Evolutionary conservation across 2,329 filamentous ascomycete genomes (phyloP).

Genomic region (Byssothecium circinans): DNA sequence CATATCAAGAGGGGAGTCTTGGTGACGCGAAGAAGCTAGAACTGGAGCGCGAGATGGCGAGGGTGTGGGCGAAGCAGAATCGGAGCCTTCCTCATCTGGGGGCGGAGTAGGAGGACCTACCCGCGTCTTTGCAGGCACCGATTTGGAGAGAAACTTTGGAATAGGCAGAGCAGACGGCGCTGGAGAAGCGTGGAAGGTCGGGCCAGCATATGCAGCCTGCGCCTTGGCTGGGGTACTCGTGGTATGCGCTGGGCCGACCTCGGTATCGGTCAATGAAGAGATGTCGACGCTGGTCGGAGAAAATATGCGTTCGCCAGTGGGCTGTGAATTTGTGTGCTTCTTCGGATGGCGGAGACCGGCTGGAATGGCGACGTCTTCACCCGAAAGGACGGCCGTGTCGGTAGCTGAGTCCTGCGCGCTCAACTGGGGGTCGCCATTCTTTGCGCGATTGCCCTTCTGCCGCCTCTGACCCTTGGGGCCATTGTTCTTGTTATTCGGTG

Average conservation of each 20-base stretch:
- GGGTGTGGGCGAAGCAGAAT: slow-evolving; percentile 48
- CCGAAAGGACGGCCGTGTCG: slow-evolving; percentile 31
- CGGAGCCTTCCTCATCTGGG: slow-evolving; percentile 51
- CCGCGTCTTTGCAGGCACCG: slow-evolving; percentile 60
- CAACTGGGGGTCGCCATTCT: slow-evolving; percentile 10
- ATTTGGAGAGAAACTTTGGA: slow-evolving; percentile 82
- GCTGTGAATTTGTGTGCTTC: slow-evolving; percentile 36
- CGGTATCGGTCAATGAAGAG: slow-evolving; percentile 33
- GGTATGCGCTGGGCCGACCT: slow-evolving; percentile 19
- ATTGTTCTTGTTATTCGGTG: slow-evolving; percentile 21
- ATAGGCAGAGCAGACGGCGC: slow-evolving; percentile 87
- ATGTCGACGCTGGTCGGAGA: slow-evolving; percentile 17
- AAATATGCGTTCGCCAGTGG: slow-evolving; percentile 30
- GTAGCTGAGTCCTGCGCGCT: slow-evolving; percentile 16
- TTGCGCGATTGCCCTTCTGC: slow-evolving; percentile 35
- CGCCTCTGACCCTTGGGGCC: slow-evolving; percentile 34
- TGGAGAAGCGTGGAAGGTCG: slow-evolving; percentile 93
- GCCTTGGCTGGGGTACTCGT: slow-evolving; percentile 38
- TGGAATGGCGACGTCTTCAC: slow-evolving; percentile 31
- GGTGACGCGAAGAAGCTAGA: slow-evolving; percentile 45
- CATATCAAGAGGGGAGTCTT: slow-evolving; percentile 81
- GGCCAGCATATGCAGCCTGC: slow-evolving; percentile 76
- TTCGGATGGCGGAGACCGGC: slow-evolving; percentile 28
- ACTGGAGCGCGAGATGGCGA: slow-evolving; percentile 56
- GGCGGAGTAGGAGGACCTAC: slow-evolving; percentile 52